Evolutionary conservation across 2,329 filamentous ascomycete genomes (phyloP), one percentile per base, ranked within the genome.

Genomic region (Cladosporium oxysporum): DNA sequence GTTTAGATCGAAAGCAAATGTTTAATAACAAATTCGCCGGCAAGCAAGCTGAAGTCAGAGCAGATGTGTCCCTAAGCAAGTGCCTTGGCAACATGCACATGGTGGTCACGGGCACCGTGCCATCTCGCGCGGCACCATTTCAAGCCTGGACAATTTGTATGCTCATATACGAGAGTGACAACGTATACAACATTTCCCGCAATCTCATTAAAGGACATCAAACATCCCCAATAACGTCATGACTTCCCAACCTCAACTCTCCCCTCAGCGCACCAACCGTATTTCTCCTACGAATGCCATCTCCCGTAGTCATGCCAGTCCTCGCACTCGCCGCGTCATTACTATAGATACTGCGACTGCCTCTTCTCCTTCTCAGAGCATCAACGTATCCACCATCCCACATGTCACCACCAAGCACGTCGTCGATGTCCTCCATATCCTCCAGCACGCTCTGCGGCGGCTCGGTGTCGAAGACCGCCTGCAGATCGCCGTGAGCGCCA

Each of bases 401-500:
- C 35, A 80, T 74, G n/a, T 58, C 55, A 47, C 79, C 78, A 47
- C 79, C 80, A 12, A 83, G 70, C 18, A 78, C 74, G 66, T 83
- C 81, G 69, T 83, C 82, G 35, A 82, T 78, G 67, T 83, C 81
- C 62, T 83, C 82, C 70, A 84, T 82, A 66, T 78, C 75, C 58
- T 81, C 77, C 31, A 83, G 70, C 3, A 84, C 75, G 35, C 76
- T 75, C 58, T 89, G 85, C 2, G 90, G 90, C 5, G 89, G 89
- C 49, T 90, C 84, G 29, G 89, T 83, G 61, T 92, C 88, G 68
- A 93, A 93, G 1, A 92, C 90, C 12, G 88, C 85, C 55, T 90
- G 86, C 37, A 93, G 82, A 73, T 92, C 90, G 23, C 88, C 85
- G 75, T 92, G 89, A 10, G 87, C 88, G 7, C 88, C 90, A 73